Conservation (phyloP, 805 yeast species). For the Clavispora phyllophila region DNA sequence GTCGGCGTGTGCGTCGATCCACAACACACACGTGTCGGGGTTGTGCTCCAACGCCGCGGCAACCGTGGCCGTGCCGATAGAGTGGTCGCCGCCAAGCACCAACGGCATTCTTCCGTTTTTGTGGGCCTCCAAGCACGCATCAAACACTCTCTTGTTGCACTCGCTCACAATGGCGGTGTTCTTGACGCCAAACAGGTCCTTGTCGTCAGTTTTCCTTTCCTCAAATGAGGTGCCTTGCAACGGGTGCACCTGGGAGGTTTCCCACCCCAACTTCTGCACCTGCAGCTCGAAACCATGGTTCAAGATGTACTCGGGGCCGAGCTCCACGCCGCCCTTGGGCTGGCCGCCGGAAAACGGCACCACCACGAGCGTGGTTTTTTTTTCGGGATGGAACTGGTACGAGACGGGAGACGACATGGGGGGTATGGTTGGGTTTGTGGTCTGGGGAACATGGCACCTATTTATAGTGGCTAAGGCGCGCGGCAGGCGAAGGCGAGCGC, state of each 20-base stretch:
- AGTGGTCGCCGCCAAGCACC: constrained; percentile 95
- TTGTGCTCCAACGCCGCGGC: constrained; percentile 71
- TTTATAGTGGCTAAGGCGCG: background rate
- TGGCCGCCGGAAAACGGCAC: constrained; percentile 98
- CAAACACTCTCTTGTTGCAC: constrained; percentile 59
- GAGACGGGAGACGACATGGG: constrained; percentile 20
- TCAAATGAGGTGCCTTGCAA: constrained; percentile 45
- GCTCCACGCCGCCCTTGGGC: constrained; percentile 87
- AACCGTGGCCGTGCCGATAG: constrained; percentile 91
- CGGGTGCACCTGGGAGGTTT: constrained; percentile 48
- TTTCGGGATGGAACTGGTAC: constrained; percentile 52
- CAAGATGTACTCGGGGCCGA: constrained; percentile 81
- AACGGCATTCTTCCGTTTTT: constrained; percentile 55
- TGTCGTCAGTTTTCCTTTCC: constrained; percentile 38
- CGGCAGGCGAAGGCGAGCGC: constrained; percentile 1
- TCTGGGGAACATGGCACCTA: background rate
- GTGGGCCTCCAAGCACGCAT: constrained; percentile 52
- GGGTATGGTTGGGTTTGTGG: constrained; percentile 4
- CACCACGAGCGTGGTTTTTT: constrained; percentile 61
- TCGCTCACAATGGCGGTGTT: constrained; percentile 75
- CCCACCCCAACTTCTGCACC: constrained; percentile 71
- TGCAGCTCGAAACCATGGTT: constrained; percentile 66
- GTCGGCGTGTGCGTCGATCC: constrained; percentile 99
- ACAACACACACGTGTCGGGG: constrained; percentile 84
- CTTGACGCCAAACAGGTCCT: constrained; percentile 51